Base-by-base conservation (phyloP, 805 yeast species). In the Tetrapisispora pingtungensis region DNA sequence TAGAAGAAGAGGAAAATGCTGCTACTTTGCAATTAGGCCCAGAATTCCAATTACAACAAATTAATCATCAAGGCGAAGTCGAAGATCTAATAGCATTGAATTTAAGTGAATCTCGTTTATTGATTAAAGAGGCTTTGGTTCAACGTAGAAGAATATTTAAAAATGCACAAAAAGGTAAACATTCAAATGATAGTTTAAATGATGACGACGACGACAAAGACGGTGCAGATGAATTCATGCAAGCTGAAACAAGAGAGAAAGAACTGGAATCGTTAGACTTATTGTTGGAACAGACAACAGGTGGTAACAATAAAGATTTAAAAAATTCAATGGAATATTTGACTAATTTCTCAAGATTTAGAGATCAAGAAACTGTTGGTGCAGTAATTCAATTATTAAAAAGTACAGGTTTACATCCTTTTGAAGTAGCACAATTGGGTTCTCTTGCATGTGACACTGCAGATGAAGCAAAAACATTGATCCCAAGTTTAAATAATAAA, bases 371-470 rank as follows among this genome's bases (percentile, higher is more conserved):
- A 49, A 87, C 97, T 0, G 89, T 93, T 30, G 81, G 86, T 46
- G 96, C 97, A 1, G 97, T 88, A 18, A 97, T 90, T 59, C 85
- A 84, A 53, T 68, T 93, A 50, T 71, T 93, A 58, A 80, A 78
- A 49, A 69, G 81, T 24, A 78, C 82, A 40, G 81, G 78, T 24
- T 66, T 93, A 55, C 98, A 93, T 69, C 97, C 98, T 1, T 93
- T 93, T 63, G 98, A 93, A 67, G 71, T 86, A 44, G 95, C 97
- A 1, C 97, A 93, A 65, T 45, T 71, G 46, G 90, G 94, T 0
- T 85, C 95, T 3, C 72, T 90, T 49, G 84, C 93, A 27, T 89
- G 97, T 66, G 98, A 90, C 59, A 97, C 90, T 50, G 88, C 95
- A 6, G 98, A 85, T 59, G 98, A 93, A 69, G 97, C 97, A 32